Evolutionary conservation across 1,284 basidiomycete genomes (phyloP).

Genomic region (Irpex sp.): DNA sequence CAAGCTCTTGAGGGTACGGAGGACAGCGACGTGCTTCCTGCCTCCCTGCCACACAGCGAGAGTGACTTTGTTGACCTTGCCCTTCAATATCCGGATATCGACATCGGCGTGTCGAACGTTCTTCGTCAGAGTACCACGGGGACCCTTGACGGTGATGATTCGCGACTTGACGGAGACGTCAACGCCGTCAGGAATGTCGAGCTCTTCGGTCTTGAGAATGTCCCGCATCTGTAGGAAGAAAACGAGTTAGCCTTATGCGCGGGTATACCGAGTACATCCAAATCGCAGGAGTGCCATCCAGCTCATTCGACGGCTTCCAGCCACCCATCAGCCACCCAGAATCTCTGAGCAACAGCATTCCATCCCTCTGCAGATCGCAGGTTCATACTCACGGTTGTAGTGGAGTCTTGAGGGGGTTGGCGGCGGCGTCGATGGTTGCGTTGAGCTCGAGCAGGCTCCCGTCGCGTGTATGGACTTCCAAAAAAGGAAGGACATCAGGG

Average conservation of each 20-base stretch:
- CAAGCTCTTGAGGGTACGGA: conserved; percentile 91
- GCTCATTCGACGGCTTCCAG: conserved; percentile 14
- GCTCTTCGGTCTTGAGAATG: conserved; percentile 91
- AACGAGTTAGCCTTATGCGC: conserved; percentile 16
- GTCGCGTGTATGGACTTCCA: conserved; percentile 3
- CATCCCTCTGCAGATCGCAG: conserved; percentile 5
- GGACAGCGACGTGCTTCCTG: conserved; percentile 97
- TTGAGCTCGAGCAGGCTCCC: conserved; percentile 4
- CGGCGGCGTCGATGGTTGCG: conserved; percentile 17
- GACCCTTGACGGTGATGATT: conserved; percentile 84
- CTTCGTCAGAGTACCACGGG: conserved; percentile 87
- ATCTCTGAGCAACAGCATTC: conserved; percentile 3
- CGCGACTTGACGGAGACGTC: conserved; percentile 85
- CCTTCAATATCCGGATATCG: conserved; percentile 84
- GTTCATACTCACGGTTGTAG: conserved; percentile 26
- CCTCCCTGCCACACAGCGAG: conserved; percentile 98
- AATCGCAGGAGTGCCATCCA: conserved; percentile 24
- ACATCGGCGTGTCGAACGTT: conserved; percentile 93
- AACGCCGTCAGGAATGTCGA: conserved; percentile 84
- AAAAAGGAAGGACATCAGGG: conserved; percentile 3
- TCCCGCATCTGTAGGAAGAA: conserved; percentile 68
- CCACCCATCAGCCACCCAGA: conserved; percentile 1
- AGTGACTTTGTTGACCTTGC: conserved; percentile 74
- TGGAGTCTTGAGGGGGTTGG: conserved; percentile 27
- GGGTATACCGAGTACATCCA: conserved; percentile 21